phyloP scores from a whole-genome alignment of 2,329 filamentous ascomycete species.

The Nothophaeocryptopus gaeumannii region DNA sequence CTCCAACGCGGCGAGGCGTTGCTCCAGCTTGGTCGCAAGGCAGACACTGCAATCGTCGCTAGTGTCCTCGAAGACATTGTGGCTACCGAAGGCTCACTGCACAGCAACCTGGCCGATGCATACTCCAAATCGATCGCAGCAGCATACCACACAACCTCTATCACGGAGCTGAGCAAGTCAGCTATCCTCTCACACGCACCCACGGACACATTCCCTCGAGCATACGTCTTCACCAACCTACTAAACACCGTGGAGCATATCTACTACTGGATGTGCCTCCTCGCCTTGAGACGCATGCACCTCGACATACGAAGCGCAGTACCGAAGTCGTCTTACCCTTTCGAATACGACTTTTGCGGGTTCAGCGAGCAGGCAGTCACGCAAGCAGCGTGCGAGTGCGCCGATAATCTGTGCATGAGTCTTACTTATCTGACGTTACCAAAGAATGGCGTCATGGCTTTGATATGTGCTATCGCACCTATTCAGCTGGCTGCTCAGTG shows the following conservation, averaged over 20 bases:
- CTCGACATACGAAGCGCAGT: slow-evolving; percentile 1
- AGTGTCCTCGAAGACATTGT: slow-evolving; percentile 3
- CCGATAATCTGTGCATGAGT: slow-evolving; percentile 12
- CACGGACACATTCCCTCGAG: slow-evolving; percentile 1
- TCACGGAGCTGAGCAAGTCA: neutral
- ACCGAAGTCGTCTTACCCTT: neutral
- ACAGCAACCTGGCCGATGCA: neutral
- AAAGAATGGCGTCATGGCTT: slow-evolving; percentile 9
- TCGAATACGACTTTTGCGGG: slow-evolving; percentile 3
- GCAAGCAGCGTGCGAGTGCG: slow-evolving; percentile 2
- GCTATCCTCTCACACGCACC: neutral
- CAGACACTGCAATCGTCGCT: neutral
- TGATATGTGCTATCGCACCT: slow-evolving; percentile 7
- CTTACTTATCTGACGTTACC: slow-evolving; percentile 11
- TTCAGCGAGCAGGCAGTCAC: neutral
- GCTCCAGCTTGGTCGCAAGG: neutral
- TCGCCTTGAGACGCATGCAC: slow-evolving; percentile 2
- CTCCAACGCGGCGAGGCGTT: slow-evolving; percentile 7
- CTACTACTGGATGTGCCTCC: slow-evolving; percentile 13
- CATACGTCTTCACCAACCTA: slow-evolving; percentile 3
- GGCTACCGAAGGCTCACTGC: neutral
- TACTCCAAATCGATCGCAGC: neutral
- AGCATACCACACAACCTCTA: neutral
- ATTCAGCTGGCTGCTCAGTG: slow-evolving; percentile 10
- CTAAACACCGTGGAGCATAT: slow-evolving; percentile 7